Conservation (phyloP, 2,329 filamentous ascomycete genomes). For the Sporothrix brasiliensis region DNA sequence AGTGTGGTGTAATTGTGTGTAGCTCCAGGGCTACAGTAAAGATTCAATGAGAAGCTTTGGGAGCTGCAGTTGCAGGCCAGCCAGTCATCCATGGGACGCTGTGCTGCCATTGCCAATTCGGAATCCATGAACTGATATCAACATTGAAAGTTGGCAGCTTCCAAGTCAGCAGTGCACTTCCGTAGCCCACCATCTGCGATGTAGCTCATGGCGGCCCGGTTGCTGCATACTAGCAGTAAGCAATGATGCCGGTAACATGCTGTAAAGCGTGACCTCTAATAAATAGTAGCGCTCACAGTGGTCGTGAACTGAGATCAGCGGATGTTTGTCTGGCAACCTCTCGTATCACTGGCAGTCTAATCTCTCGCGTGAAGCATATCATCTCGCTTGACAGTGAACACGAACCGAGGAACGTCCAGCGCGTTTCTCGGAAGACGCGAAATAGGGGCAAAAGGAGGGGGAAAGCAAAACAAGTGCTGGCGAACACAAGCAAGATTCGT, state of each 20-base stretch:
- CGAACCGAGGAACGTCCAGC: not conserved
- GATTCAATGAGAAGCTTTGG: constrained; percentile 2
- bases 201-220: not conserved
- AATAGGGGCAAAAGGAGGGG: not conserved
- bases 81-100: not conserved
- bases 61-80: constrained; percentile 28
- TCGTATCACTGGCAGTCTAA: constrained; percentile 13
- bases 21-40: not conserved
- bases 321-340: constrained; percentile 3
- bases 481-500: not conserved
- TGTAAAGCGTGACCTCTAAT: too few relatives aligned
- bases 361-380: constrained; percentile 5
- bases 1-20: not conserved
- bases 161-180: not conserved
- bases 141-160: not conserved
- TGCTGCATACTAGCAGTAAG: not conserved
- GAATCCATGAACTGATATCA: too few relatives aligned
- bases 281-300: not conserved
- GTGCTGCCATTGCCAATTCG: not conserved
- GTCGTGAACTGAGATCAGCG: too few relatives aligned
- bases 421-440: not conserved
- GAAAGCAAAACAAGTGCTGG: not conserved
- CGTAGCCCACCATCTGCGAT: not conserved
- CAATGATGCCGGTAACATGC: not conserved
- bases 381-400: constrained; percentile 14